phyloP scores from a whole-genome alignment of 2,329 filamentous ascomycete species.

The Fusarium bactridioides region DNA sequence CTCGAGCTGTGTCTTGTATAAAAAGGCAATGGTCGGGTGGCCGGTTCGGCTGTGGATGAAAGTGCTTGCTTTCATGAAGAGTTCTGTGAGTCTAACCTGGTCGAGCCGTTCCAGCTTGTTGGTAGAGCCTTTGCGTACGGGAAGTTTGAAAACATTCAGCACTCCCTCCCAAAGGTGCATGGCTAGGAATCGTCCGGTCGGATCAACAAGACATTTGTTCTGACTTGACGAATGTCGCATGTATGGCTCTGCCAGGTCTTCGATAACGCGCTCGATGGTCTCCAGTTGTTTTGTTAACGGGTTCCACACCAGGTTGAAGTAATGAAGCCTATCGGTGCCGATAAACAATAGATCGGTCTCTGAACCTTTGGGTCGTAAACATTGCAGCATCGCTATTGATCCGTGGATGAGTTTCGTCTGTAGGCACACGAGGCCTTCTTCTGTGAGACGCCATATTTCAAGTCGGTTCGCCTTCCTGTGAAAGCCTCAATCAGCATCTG shows the following conservation, averaged over 20 bases:
- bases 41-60: constrained; percentile 67
- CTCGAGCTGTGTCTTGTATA: constrained; percentile 64
- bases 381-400: constrained; percentile 84
- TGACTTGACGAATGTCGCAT: constrained; percentile 83
- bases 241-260: constrained; percentile 64
- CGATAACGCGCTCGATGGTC: constrained; percentile 59
- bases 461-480: constrained; percentile 82
- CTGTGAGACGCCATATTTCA: constrained; percentile 78
- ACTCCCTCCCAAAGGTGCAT: constrained; percentile 69
- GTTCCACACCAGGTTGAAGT: constrained; percentile 91
- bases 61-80: constrained; percentile 66
- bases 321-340: constrained; percentile 87
- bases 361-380: constrained; percentile 77
- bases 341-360: constrained; percentile 87
- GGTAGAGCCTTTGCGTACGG: constrained; percentile 53
- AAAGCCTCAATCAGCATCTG: constrained; percentile 41
- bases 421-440: constrained; percentile 70
- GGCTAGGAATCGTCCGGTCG: constrained; percentile 69
- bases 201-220: constrained; percentile 85
- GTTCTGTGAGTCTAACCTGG: constrained; percentile 64
- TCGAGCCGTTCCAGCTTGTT: constrained; percentile 59
- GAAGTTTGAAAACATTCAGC: constrained; percentile 62
- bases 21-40: constrained; percentile 64
- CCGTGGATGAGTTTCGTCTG: constrained; percentile 81
- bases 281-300: constrained; percentile 58